Evolutionary conservation across 176 grass and related monocot genomes (phyloP).

Genomic region (Areca catechu): DNA sequence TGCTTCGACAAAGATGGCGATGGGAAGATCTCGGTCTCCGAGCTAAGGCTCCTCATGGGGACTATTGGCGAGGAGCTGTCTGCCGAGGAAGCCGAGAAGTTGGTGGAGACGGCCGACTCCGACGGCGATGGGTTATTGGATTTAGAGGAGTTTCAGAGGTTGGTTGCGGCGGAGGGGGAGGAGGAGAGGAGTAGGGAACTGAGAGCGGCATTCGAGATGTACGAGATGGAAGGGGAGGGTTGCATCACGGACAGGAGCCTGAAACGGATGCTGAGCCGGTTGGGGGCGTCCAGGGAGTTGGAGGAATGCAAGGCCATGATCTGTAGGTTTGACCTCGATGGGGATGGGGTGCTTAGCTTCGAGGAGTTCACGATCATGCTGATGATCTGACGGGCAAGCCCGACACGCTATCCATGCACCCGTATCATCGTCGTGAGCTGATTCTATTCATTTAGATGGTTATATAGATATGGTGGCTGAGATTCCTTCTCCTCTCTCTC

Average conservation of each 20-base stretch:
- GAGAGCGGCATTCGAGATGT: conserved; percentile 51
- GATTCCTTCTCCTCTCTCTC: too few species aligned
- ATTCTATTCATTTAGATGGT: too few species aligned
- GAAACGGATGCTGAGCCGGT: conserved; percentile 31
- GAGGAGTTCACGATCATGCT: conserved; percentile 60
- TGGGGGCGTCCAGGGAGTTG: conserved; percentile 13
- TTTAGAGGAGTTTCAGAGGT: conserved; percentile 21
- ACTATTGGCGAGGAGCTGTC: conserved; percentile 20
- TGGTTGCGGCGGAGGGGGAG: conserved; percentile 10
- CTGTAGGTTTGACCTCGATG: conserved; percentile 50
- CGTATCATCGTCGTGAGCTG: too few species aligned
- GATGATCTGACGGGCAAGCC: conserved; percentile 1
- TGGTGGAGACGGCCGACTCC: conserved; percentile 26
- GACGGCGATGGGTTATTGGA: conserved; percentile 39
- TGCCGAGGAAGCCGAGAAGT: conserved; percentile 21
- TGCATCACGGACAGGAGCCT: conserved; percentile 54
- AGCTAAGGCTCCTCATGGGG: conserved; percentile 27
- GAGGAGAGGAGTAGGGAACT: conserved; percentile 23
- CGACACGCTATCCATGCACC: too few species aligned
- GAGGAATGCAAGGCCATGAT: conserved; percentile 61
- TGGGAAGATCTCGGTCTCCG: conserved; percentile 43
- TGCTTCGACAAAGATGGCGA: conserved; percentile 43
- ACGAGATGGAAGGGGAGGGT: conserved; percentile 14
- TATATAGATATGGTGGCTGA: too few species aligned
- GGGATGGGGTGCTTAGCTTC: conserved; percentile 45